Evolutionary conservation across 2,329 filamentous ascomycete species (phyloP), one percentile per base, ranked within the genome.

Genomic region (Aureobasidium sp.): DNA sequence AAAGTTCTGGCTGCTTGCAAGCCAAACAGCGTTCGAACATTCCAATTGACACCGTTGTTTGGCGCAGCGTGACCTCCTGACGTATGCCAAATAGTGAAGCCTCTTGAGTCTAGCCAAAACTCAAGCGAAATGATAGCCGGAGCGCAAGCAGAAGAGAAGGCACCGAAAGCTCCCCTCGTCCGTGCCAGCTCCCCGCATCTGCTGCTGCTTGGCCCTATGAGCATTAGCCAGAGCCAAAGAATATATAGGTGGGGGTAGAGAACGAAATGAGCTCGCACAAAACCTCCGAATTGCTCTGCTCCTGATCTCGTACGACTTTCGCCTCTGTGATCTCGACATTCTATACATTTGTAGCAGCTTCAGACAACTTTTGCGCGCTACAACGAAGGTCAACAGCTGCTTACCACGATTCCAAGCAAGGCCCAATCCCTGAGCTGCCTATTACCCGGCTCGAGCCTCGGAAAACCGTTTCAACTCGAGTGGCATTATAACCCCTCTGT

Each of bases 361-460:
- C 57, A 25, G 21, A 49, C 45, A 45, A 7, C 6, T 59, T 21
- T 59, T 49, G 36, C 44, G 45, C 44, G 36, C 34, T 37, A 14
- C n/a, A n/a, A 14, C 21, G 13, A 29, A 37, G 13, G 27, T 27
- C 25, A 41, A 16, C 57, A 36, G 36, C n/a, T 16, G 30, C 37
- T 41, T 30, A 59, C 14, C 45, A 50, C 29, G 42, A 5, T 39
- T 41, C 8, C 10, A 50, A 57, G 39, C 27, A 50, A 50, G 34
- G 30, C 57, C 30, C 57, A 42, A 42, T 25, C 34, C 36, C 16
- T 42, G 27, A 59, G 45, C 45, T 41, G 27, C 37, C 44, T 29
- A 59, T 59, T 42, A 42, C 57, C 21, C 57, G 25, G 57, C 45
- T 59, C 55, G 21, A 59, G 55, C 27, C 36, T 59, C 45, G 57